Evolutionary conservation across 129 eudicot species (phyloP).

Genomic region (Heracleum sosnowskyi): DNA sequence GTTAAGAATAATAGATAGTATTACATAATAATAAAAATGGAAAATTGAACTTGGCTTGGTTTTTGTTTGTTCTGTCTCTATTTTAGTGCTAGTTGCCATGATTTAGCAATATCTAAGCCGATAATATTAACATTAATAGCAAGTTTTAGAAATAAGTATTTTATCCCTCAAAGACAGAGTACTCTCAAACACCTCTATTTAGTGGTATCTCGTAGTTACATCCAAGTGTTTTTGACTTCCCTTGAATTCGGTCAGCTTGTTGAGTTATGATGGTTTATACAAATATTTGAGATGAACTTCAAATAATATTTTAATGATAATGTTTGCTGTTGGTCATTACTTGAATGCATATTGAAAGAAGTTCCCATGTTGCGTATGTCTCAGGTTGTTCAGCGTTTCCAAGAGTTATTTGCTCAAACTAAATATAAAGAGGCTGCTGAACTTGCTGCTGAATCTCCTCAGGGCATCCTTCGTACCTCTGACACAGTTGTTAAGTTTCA

Average conservation of each 20-base stretch:
- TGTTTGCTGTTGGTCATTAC: not conserved
- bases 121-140: not conserved
- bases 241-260: not conserved
- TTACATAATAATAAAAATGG: not conserved
- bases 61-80: not conserved
- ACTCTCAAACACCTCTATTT: not conserved
- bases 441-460: conserved; percentile 99
- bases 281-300: not conserved
- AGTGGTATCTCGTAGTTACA: not conserved
- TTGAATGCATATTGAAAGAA: not conserved
- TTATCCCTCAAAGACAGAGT: too few relatives aligned
- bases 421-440: conserved; percentile 99
- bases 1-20: not conserved
- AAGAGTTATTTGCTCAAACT: conserved; percentile 97
- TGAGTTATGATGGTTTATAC: not conserved
- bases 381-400: conserved; percentile 99
- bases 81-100: not conserved
- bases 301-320: not conserved
- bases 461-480: conserved; percentile 94
- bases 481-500: conserved; percentile 97
- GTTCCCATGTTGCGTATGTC: conserved; percentile 1
- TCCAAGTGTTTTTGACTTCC: not conserved
- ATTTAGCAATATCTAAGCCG: not conserved
- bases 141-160: too few relatives aligned
- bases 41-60: not conserved